A percentile compares a stretch with the other conserved stretches of the same genome.
These are phyloP conservation scores for Sordaria brevicollis DNA, from an alignment of 495 filamentous ascomycete species.

Conservation along the genomic window DNA sequence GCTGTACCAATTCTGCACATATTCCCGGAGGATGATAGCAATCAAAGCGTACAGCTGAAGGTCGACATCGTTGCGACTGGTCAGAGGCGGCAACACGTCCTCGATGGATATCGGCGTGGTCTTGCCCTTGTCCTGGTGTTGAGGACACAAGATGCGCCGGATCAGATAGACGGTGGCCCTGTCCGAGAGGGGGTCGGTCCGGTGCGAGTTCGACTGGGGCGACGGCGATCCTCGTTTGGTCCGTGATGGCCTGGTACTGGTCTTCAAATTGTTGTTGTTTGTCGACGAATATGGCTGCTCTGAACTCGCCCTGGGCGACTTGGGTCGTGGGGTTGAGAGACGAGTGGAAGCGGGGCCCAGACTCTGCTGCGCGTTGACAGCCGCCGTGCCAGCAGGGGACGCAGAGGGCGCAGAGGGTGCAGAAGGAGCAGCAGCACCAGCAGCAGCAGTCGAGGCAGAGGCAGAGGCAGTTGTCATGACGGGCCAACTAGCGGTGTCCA, in stretches of 20 bases:
- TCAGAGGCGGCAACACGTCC: conserved; percentile 79
- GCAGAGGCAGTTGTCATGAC: not conserved
- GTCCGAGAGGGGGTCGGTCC: conserved; percentile 37
- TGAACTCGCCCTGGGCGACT: conserved; percentile 8
- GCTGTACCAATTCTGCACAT: conserved; percentile 84
- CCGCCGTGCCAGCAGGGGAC: conserved; percentile 10
- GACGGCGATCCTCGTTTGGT: conserved; percentile 14
- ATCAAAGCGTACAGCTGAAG: conserved; percentile 85
- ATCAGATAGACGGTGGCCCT: conserved; percentile 40
- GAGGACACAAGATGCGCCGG: conserved; percentile 39
- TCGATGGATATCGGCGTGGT: conserved; percentile 43
- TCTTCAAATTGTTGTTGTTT: not conserved
- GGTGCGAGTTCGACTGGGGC: conserved; percentile 16
- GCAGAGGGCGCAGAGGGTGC: not conserved
- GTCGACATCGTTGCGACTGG: conserved; percentile 86
- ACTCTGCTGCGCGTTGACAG: conserved; percentile 12
- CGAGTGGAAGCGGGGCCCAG: conserved; percentile 11
- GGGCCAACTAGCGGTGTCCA: not conserved
- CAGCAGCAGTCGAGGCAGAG: not conserved
- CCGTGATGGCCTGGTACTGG: not conserved
- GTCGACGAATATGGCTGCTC: not conserved
- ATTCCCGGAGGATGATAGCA: conserved; percentile 77
- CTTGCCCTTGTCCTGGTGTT: conserved; percentile 36
- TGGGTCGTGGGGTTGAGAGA: conserved; percentile 18
- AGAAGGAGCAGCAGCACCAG: not conserved